Conservation (phyloP, 257 asterid species). For the Fraxinus pennsylvanica region DNA sequence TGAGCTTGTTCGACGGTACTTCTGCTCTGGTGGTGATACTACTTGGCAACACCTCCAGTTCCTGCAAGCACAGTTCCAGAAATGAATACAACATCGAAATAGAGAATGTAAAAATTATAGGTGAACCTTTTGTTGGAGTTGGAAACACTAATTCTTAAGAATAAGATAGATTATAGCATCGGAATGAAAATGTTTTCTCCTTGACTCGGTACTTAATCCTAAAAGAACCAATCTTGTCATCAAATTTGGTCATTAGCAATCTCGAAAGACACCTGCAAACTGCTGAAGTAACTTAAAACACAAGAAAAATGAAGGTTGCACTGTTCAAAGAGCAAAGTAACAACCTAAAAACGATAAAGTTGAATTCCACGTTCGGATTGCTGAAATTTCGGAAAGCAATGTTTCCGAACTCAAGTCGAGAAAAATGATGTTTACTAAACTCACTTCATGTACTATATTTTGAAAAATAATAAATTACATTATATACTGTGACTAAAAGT, state of each 20-base stretch:
- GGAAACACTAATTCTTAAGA: neutral
- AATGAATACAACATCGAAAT: neutral
- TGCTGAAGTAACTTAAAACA: neutral
- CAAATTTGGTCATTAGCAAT: too few relatives aligned
- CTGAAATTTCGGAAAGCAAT: neutral
- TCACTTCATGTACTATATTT: too few relatives aligned
- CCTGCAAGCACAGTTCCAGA: conserved; percentile 31
- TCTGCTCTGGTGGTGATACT: conserved; percentile 46
- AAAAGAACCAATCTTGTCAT: too few relatives aligned
- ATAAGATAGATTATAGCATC: too few relatives aligned
- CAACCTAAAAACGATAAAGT: neutral
- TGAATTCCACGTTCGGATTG: neutral
- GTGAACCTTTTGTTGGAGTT: neutral
- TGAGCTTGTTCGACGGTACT: conserved; percentile 53
- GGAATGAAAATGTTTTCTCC: too few relatives aligned
- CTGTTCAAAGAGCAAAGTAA: too few relatives aligned
- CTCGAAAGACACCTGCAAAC: too few relatives aligned
- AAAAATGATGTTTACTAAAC: too few relatives aligned
- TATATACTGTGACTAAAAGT: too few relatives aligned
- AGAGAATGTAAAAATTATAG: neutral
- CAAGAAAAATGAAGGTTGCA: too few relatives aligned
- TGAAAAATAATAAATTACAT: too few relatives aligned
- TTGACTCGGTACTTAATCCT: too few relatives aligned
- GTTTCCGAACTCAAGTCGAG: neutral
- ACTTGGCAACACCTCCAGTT: conserved; percentile 41